Evolutionary conservation across 192 early-diverging fungal genomes (phyloP).

Genomic region (Umbelopsis vinacea): DNA sequence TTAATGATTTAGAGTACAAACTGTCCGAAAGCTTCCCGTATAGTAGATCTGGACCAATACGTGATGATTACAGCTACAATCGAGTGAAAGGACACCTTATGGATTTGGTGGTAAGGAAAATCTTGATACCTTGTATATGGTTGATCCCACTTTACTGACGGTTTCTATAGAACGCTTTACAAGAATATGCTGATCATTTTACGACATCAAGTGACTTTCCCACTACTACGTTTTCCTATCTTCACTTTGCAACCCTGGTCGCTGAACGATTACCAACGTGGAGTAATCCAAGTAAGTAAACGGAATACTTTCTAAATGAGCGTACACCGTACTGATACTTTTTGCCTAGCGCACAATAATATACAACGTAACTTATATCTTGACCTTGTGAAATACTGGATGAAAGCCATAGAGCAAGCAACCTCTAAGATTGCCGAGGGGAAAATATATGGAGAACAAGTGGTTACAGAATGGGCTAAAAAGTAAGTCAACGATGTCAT

Average conservation of each 20-base stretch:
- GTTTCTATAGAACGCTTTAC: conserved; percentile 59
- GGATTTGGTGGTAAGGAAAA: conserved; percentile 63
- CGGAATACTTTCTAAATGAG: background rate
- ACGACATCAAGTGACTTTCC: conserved; percentile 79
- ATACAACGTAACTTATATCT: conserved; percentile 67
- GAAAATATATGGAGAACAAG: conserved; percentile 78
- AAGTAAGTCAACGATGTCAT: conserved; percentile 45
- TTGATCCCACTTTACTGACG: background rate
- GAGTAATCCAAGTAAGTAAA: conserved; percentile 56
- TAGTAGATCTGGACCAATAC: conserved; percentile 71
- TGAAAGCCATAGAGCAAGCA: conserved; percentile 74
- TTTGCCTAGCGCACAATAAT: conserved; percentile 61
- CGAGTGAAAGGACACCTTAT: conserved; percentile 76
- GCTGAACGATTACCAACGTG: conserved; percentile 81
- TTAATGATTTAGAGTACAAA: conserved; percentile 70
- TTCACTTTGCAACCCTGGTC: conserved; percentile 75
- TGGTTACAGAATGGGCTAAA: conserved; percentile 85
- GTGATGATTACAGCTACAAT: conserved; percentile 90
- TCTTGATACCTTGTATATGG: background rate
- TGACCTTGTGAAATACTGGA: conserved; percentile 76
- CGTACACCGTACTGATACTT: background rate
- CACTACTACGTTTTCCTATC: conserved; percentile 75
- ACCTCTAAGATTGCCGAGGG: conserved; percentile 74
- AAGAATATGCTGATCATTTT: conserved; percentile 78
- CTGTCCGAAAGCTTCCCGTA: conserved; percentile 86